phyloP scores from a whole-genome alignment of 164 flowering plant species.

The Liquidambar formosana region DNA sequence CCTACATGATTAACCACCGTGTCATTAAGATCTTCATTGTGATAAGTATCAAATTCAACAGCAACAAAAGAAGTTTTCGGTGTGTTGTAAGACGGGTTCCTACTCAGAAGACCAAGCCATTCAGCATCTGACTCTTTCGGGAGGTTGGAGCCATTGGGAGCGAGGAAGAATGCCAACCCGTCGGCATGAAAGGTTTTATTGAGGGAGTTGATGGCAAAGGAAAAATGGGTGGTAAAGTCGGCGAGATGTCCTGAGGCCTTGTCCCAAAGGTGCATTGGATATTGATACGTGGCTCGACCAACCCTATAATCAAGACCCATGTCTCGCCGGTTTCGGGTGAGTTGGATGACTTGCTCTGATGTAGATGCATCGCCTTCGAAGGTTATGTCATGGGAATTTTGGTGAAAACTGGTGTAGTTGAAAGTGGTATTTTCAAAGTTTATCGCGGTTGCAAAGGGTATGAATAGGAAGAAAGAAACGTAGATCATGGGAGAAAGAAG shows the following conservation, averaged over 20 bases:
- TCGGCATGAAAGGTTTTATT: background rate
- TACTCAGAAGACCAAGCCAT: background rate
- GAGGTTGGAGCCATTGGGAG: background rate
- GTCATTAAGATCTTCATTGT: background rate
- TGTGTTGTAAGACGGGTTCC: background rate
- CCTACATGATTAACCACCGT: background rate
- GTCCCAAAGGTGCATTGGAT: constrained; percentile 4
- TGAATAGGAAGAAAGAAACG: too few relatives aligned
- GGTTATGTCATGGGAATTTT: too few relatives aligned
- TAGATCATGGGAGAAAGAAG: too few relatives aligned
- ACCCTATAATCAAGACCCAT: too few relatives aligned
- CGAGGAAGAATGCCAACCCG: constrained; percentile 5
- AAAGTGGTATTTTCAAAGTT: too few relatives aligned
- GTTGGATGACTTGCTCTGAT: too few relatives aligned
- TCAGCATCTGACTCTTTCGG: background rate
- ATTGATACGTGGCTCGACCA: background rate
- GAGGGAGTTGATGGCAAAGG: too few relatives aligned
- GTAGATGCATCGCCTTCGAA: too few relatives aligned
- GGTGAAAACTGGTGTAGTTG: too few relatives aligned
- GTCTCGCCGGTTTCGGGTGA: too few relatives aligned
- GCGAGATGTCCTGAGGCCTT: background rate
- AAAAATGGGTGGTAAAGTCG: too few relatives aligned
- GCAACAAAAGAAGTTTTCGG: background rate
- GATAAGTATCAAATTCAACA: constrained; percentile 8
- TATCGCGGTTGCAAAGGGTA: too few relatives aligned